Evolutionary conservation across 495 filamentous ascomycete genomes (phyloP).

Genomic region (Hypoxylon rickii): DNA sequence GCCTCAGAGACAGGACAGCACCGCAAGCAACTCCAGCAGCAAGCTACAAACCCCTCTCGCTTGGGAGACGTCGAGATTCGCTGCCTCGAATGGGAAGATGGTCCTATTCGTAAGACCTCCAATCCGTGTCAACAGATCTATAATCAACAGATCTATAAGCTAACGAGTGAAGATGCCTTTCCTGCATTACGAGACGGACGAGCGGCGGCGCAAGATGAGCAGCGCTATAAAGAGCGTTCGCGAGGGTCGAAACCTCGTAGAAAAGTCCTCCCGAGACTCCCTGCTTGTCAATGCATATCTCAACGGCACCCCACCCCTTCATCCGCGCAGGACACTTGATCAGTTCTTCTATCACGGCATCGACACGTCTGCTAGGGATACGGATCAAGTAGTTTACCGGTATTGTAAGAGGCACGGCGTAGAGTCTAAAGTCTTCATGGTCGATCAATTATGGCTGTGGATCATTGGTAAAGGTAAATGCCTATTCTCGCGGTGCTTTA

Average conservation of each 20-base stretch:
- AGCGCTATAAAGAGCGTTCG: conserved; percentile 58
- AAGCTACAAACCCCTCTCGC: conserved; percentile 22
- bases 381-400: conserved; percentile 72
- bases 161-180: conserved; percentile 61
- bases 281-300: conserved; percentile 69
- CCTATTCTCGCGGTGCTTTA: neutral
- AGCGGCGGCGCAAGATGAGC: conserved; percentile 62
- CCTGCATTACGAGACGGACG: conserved; percentile 67
- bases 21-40: conserved; percentile 11
- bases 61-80: conserved; percentile 32
- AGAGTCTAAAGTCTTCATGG: conserved; percentile 75
- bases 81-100: conserved; percentile 50
- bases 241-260: conserved; percentile 22
- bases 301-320: conserved; percentile 59
- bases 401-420: conserved; percentile 54
- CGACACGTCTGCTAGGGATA: conserved; percentile 66
- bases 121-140: too few species aligned
- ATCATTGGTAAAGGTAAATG: conserved; percentile 57
- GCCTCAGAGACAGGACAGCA: conserved; percentile 25
- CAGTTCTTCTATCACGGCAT: conserved; percentile 76
- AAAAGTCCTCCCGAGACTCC: conserved; percentile 54
- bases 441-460: conserved; percentile 77
- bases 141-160: neutral
- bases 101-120: conserved; percentile 54
- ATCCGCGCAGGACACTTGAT: conserved; percentile 70